Percentiles rank a stretch among this genome's conserved stretches.
phyloP scores from a whole-genome alignment of 352 stramenopile species.

The Thraustotheca clavata region DNA sequence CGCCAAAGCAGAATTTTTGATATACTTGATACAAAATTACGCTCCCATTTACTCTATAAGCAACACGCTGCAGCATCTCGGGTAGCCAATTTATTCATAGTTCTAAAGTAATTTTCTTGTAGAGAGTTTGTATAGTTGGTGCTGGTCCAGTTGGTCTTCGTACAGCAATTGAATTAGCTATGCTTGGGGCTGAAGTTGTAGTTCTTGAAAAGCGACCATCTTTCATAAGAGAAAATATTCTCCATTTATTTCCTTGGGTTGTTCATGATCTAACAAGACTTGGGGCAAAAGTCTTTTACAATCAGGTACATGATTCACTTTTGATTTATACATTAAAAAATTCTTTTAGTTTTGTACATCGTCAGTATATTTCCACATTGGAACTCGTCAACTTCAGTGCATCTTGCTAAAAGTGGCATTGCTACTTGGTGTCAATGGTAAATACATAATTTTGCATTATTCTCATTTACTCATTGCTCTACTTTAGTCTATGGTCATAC shows the following conservation, averaged over 20 bases:
- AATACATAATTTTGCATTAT: background rate
- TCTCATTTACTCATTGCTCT: background rate
- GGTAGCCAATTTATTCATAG: background rate
- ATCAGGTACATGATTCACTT: background rate
- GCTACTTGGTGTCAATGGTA: conserved; percentile 48
- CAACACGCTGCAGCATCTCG: background rate
- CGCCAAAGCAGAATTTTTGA: conserved; percentile 17
- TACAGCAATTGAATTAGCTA: conserved; percentile 56
- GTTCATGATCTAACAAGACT: conserved; percentile 73
- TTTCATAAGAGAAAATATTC: conserved; percentile 78
- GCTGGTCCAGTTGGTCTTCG: conserved; percentile 67
- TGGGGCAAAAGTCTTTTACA: conserved; percentile 70
- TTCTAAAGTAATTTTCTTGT: background rate
- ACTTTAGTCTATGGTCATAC: conserved; percentile 43
- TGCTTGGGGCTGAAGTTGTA: conserved; percentile 62
- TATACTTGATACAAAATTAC: conserved; percentile 14
- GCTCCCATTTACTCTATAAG: background rate
- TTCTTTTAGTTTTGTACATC: conserved; percentile 70
- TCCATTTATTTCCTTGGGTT: conserved; percentile 77
- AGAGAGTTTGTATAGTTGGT: conserved; percentile 66
- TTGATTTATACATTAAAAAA: background rate
- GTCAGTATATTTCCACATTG: conserved; percentile 76
- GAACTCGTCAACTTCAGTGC: conserved; percentile 75
- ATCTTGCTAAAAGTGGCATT: conserved; percentile 78
- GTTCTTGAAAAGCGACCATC: conserved; percentile 74